These are phyloP conservation scores for Ulmus americana DNA, from an alignment of 331 rosid genomes.

Conservation along the genomic window DNA sequence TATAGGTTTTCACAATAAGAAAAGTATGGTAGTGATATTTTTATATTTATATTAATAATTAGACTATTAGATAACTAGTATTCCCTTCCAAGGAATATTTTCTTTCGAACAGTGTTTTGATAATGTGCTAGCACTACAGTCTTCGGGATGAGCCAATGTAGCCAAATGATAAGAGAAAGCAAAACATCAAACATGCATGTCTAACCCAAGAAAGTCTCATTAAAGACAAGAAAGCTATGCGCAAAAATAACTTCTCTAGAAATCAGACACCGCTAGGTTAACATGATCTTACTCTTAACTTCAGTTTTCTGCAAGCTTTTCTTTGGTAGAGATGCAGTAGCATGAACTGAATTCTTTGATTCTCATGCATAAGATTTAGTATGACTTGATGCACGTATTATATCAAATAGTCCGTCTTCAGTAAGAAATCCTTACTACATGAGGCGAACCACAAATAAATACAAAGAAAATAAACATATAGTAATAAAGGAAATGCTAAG, in stretches of 20 bases:
- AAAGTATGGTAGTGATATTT: too few relatives aligned
- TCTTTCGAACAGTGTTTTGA: slow-evolving; percentile 29
- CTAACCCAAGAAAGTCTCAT: too few relatives aligned
- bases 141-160: slow-evolving; percentile 18
- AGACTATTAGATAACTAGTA: too few relatives aligned
- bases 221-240: too few relatives aligned
- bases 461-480: not conserved
- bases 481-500: slow-evolving; percentile 14
- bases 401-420: slow-evolving; percentile 83
- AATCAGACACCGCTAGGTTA: slow-evolving; percentile 5
- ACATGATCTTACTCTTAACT: slow-evolving; percentile 50
- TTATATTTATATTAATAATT: too few relatives aligned
- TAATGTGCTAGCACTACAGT: slow-evolving; percentile 26
- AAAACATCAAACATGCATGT: not conserved
- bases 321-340: slow-evolving; percentile 34
- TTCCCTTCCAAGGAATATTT: slow-evolving; percentile 1
- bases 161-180: slow-evolving; percentile 10
- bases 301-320: slow-evolving; percentile 44
- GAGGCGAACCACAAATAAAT: slow-evolving; percentile 9
- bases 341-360: slow-evolving; percentile 36
- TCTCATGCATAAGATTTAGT: slow-evolving; percentile 42
- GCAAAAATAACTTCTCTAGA: slow-evolving; percentile 9
- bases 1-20: too few relatives aligned
- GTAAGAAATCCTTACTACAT: slow-evolving; percentile 65
- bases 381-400: slow-evolving; percentile 49